Conservation (phyloP, 2,329 filamentous ascomycete species). For the Penicillium sp. region DNA sequence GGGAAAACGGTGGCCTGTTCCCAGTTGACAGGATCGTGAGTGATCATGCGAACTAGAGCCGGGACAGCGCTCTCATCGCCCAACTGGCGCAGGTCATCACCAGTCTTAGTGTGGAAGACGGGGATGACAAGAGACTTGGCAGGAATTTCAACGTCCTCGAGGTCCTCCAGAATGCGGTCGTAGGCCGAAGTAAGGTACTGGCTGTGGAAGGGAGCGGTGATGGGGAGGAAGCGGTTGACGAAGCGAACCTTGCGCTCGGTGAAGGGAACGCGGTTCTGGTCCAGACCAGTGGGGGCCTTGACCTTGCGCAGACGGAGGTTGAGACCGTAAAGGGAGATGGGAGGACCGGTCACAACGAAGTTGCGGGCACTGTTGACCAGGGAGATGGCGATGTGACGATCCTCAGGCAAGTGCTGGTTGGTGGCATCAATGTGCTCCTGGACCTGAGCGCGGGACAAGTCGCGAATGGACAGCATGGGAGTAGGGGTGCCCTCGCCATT, state of each 20-base stretch:
- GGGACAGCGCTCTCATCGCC: slow-evolving; percentile 81
- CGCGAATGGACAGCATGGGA: slow-evolving; percentile 96
- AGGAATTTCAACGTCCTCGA: slow-evolving; percentile 79
- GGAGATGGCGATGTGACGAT: slow-evolving; percentile 93
- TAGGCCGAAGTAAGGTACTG: slow-evolving; percentile 85
- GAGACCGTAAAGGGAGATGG: slow-evolving; percentile 92
- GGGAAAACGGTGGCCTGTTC: slow-evolving; percentile 92
- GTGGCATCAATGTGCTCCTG: slow-evolving; percentile 97
- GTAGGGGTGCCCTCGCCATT: slow-evolving; percentile 94
- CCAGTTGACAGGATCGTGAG: slow-evolving; percentile 92
- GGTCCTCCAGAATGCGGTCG: slow-evolving; percentile 80
- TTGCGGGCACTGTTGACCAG: slow-evolving; percentile 96
- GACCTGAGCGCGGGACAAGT: slow-evolving; percentile 83
- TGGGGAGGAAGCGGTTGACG: slow-evolving; percentile 94
- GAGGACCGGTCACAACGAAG: slow-evolving; percentile 93
- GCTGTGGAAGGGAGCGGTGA: slow-evolving; percentile 98
- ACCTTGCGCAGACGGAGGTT: slow-evolving; percentile 95
- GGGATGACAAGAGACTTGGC: slow-evolving; percentile 76
- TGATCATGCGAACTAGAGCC: slow-evolving; percentile 87
- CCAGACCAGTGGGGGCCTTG: slow-evolving; percentile 94
- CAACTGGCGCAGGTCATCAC: slow-evolving; percentile 76
- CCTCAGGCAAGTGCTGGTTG: slow-evolving; percentile 90
- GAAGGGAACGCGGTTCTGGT: slow-evolving; percentile 91
- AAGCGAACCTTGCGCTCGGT: slow-evolving; percentile 97
- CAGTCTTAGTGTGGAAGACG: slow-evolving; percentile 88